Evolutionary conservation across 75 land plant genomes (phyloP), one percentile per base, ranked within the genome.

Genomic region (Pinus taeda): DNA sequence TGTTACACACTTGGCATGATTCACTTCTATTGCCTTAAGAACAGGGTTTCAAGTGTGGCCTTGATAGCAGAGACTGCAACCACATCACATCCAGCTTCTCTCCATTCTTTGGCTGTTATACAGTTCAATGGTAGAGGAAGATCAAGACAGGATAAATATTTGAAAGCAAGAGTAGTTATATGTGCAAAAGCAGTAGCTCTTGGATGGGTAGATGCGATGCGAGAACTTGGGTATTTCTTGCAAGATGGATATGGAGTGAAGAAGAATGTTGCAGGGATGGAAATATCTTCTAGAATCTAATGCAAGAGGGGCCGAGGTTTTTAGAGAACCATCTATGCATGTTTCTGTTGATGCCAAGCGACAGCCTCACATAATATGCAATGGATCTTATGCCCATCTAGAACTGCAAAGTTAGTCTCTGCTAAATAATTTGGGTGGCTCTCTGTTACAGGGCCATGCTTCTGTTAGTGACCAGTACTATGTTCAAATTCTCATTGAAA

Each of bases 1-100:
- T 87, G 88, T 62, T 91, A 87, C 77, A 85, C 79, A 57, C 89
- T 90, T 4, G 89, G 89, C 70, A 87, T 90, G 79, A 71, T 78
- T 45, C 76, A 76, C 9, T 78, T 78, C 57, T 78, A 78, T 76
- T 78, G 79, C 37, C 55, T 78, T 14, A 15, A 4, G 58, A 71
- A 55, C 56, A 75, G 67, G 59, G 55, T 55, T 53, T 36, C 53
- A 13, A 75, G 79, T 17, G 76, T 77, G 29, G 45, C 76, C 15
- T 57, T 80, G 64, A 80, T 82, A 82, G 83, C 83, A 12, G 60
- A 80, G 56, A 82, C 83, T 37, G 83, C 83, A 30, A 79, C 72
- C 18, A 67, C 74, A 17, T 59, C 81, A 11, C 83, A 82, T 79
- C 83, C 83, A 7, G 57, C 77, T n/a, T 82, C 83, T 29, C 82